A percentile compares a stretch with the other conserved stretches of the same genome.
These are phyloP conservation scores for Annulohypoxylon moriforme DNA, from an alignment of 495 filamentous ascomycete genomes.

Conservation along the genomic window DNA sequence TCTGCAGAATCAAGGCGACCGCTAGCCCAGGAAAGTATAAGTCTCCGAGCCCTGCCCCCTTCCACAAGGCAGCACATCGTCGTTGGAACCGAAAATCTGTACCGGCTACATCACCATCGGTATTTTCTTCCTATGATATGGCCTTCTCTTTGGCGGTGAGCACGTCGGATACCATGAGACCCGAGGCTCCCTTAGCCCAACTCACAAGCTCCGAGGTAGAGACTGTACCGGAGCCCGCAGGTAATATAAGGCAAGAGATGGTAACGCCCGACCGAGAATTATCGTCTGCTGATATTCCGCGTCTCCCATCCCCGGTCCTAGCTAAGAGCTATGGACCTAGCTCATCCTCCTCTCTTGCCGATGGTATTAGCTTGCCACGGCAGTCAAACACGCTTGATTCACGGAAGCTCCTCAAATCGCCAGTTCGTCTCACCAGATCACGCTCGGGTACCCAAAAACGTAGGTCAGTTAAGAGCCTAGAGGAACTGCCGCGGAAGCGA, in stretches of 20 bases:
- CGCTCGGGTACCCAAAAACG: constrained; percentile 61
- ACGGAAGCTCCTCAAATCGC: constrained; percentile 57
- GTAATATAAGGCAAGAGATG: constrained; percentile 2
- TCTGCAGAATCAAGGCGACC: constrained; percentile 81
- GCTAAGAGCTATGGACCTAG: constrained; percentile 64
- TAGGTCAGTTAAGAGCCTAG: constrained; percentile 48
- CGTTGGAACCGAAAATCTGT: constrained; percentile 57
- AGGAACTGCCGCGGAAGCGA: constrained; percentile 49
- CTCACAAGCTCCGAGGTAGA: constrained; percentile 54
- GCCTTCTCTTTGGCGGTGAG: constrained; percentile 84
- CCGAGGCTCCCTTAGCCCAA: constrained; percentile 73
- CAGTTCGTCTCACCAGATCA: constrained; percentile 56
- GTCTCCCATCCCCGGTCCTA: constrained; percentile 71
- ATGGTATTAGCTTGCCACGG: constrained; percentile 52
- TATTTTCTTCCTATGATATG: constrained; percentile 79
- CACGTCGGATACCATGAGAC: constrained; percentile 82
- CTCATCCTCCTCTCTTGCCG: constrained; percentile 57
- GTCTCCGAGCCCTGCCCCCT: constrained; percentile 79
- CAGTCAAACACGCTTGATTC: constrained; percentile 58
- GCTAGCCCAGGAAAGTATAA: constrained; percentile 70
- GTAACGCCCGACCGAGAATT: constrained; percentile 30
- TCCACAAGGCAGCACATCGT: constrained; percentile 65
- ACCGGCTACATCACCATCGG: constrained; percentile 48
- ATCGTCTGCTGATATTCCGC: constrained; percentile 48
- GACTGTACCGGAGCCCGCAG: constrained; percentile 37